These are phyloP conservation scores for Heliamphora exappendiculata DNA, from an alignment of 148 eudicot species.

Conservation along the genomic window DNA sequence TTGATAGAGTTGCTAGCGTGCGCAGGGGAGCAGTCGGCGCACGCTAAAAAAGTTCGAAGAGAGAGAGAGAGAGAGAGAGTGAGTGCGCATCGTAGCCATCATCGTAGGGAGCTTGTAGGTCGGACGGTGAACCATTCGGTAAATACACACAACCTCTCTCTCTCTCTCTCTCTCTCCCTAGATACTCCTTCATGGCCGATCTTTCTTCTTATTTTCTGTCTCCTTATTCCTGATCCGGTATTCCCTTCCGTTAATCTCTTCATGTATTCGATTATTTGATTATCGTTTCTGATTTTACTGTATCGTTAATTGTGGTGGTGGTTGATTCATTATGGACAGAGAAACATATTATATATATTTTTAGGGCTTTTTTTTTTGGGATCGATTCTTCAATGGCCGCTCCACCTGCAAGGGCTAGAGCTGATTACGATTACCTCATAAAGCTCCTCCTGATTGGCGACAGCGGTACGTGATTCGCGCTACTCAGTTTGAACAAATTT, in stretches of 20 bases:
- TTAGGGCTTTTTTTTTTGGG: constrained; percentile 16
- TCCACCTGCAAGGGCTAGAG: constrained; percentile 93
- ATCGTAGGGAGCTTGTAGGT: constrained; percentile 6
- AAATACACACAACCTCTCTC: background rate
- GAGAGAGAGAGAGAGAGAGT: background rate
- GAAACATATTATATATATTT: constrained; percentile 1
- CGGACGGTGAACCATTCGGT: constrained; percentile 10
- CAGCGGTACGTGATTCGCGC: constrained; percentile 42
- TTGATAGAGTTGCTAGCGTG: constrained; percentile 1
- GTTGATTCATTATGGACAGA: constrained; percentile 9
- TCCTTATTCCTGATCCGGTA: constrained; percentile 11
- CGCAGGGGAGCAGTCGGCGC: constrained; percentile 8
- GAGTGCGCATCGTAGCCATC: constrained; percentile 16
- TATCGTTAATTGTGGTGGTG: background rate
- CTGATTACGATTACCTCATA: constrained; percentile 85
- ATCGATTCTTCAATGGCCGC: constrained; percentile 61
- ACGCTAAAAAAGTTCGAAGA: background rate
- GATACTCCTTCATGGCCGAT: constrained; percentile 10
- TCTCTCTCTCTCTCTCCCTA: constrained; percentile 5
- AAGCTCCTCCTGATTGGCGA: constrained; percentile 85
- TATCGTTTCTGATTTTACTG: constrained; percentile 10
- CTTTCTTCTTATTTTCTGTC: constrained; percentile 7
- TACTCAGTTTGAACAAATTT: background rate
- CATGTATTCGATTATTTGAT: background rate
- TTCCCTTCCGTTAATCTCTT: background rate